Conservation (phyloP, 257 asterid species). For the Buddleja alternifolia region DNA sequence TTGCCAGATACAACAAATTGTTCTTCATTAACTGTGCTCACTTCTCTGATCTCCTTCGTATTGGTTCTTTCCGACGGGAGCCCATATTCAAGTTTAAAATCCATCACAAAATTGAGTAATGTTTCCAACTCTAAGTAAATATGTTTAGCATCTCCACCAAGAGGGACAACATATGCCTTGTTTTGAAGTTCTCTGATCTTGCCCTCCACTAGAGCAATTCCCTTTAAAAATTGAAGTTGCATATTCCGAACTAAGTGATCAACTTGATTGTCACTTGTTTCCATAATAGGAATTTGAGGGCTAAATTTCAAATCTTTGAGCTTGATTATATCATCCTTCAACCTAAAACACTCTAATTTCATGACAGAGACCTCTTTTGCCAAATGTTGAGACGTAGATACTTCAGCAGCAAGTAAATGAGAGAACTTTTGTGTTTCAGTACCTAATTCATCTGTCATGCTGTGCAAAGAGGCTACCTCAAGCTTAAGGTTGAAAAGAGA, state of each 20-base stretch:
- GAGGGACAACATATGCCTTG: conserved; percentile 46
- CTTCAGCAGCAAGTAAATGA: conserved; percentile 59
- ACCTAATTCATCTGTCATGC: conserved; percentile 71
- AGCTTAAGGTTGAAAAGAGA: conserved; percentile 73
- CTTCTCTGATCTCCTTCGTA: conserved; percentile 39
- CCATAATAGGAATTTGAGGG: conserved; percentile 42
- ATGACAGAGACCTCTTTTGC: conserved; percentile 63
- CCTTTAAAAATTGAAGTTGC: conserved; percentile 54
- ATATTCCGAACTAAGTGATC: conserved; percentile 43
- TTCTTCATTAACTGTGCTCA: conserved; percentile 28
- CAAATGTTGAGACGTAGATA: conserved; percentile 63
- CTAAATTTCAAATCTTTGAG: conserved; percentile 51
- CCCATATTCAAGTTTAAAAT: conserved; percentile 58
- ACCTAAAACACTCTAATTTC: conserved; percentile 67
- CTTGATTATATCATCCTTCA: conserved; percentile 65
- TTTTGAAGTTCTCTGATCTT: conserved; percentile 67
- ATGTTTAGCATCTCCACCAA: conserved; percentile 56
- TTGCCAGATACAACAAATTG: conserved; percentile 48
- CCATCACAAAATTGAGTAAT: conserved; percentile 54
- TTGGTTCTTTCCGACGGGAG: conserved; percentile 39
- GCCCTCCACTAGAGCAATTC: conserved; percentile 60
- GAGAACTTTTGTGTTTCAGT: conserved; percentile 64
- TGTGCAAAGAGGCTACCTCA: conserved; percentile 79
- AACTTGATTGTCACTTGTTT: conserved; percentile 38
- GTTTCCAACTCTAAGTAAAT: conserved; percentile 70